Conservation (phyloP, 2,329 filamentous ascomycete species). For the Xylariaceae sp. region DNA sequence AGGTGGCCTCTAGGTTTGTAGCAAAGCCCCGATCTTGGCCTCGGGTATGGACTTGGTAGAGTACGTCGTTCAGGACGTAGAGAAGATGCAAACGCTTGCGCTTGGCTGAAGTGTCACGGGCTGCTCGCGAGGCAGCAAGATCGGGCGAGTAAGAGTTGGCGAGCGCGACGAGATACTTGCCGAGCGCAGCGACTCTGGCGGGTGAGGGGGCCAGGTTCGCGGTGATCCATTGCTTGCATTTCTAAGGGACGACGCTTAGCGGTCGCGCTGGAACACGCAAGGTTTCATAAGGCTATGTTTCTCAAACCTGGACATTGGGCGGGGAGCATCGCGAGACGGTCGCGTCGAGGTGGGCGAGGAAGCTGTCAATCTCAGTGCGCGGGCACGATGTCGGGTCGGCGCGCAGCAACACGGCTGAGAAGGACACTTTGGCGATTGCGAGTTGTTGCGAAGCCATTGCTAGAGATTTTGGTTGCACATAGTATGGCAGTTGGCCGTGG, state of each 20-base stretch:
- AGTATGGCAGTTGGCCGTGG: no score
- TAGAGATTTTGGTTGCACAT: neutral
- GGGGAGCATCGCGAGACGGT: conserved; percentile 69
- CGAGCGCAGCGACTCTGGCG: conserved; percentile 62
- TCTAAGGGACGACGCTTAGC: conserved; percentile 52
- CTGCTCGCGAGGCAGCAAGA: conserved; percentile 30
- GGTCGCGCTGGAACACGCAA: conserved; percentile 29
- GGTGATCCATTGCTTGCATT: conserved; percentile 83
- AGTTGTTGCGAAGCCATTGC: conserved; percentile 65
- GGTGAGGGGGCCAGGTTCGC: conserved; percentile 66
- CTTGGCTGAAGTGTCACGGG: conserved; percentile 53
- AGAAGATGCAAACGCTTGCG: conserved; percentile 71
- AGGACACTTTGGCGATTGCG: conserved; percentile 74
- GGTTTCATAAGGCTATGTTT: conserved; percentile 40
- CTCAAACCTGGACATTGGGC: conserved; percentile 84
- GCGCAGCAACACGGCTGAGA: conserved; percentile 69
- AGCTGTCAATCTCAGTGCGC: conserved; percentile 65
- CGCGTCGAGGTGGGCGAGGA: conserved; percentile 63
- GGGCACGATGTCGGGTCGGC: conserved; percentile 67
- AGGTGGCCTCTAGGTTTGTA: conserved; percentile 51
- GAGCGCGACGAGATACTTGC: conserved; percentile 70
- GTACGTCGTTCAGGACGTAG: conserved; percentile 73
- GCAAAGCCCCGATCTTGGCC: conserved; percentile 49
- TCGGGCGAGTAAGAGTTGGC: conserved; percentile 51
- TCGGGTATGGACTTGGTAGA: conserved; percentile 63